Conservation (phyloP, 192 early-diverging fungal genomes). For the Backusella psychrophila region DNA sequence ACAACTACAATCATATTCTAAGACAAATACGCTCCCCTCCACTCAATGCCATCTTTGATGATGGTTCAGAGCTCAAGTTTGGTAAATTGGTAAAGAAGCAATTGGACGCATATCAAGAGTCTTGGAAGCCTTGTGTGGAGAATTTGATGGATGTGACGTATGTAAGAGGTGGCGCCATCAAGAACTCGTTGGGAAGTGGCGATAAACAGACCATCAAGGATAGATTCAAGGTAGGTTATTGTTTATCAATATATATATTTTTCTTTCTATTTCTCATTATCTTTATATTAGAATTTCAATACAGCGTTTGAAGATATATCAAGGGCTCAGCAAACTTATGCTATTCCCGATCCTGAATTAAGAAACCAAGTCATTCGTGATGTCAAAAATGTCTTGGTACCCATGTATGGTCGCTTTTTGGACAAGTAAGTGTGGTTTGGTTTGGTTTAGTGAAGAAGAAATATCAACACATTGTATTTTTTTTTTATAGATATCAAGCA, state of each 20-base stretch:
- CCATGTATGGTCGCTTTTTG: constrained; percentile 74
- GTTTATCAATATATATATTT: too few relatives aligned
- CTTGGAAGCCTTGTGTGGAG: constrained; percentile 76
- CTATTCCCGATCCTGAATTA: constrained; percentile 79
- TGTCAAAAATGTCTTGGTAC: constrained; percentile 69
- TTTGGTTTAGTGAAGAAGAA: background rate
- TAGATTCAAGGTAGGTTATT: constrained; percentile 66
- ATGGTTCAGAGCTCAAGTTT: constrained; percentile 45
- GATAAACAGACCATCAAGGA: constrained; percentile 79
- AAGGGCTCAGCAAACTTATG: constrained; percentile 66
- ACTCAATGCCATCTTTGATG: constrained; percentile 47
- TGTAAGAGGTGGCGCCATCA: constrained; percentile 60
- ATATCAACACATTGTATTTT: background rate
- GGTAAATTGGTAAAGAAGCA: constrained; percentile 55
- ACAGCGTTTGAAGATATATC: constrained; percentile 75
- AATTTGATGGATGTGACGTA: constrained; percentile 72
- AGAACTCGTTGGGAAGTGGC: constrained; percentile 57
- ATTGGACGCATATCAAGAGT: constrained; percentile 51
- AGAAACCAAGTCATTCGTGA: constrained; percentile 67
- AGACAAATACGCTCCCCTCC: constrained; percentile 60
- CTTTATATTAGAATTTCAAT: constrained; percentile 70
- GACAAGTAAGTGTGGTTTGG: constrained; percentile 53
- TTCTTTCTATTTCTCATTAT: background rate
- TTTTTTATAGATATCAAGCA: constrained; percentile 45
- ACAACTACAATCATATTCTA: constrained; percentile 78